These are phyloP conservation scores for Leccinum rimulosum DNA, from an alignment of 768 basidiomycete genomes.

Conservation along the genomic window DNA sequence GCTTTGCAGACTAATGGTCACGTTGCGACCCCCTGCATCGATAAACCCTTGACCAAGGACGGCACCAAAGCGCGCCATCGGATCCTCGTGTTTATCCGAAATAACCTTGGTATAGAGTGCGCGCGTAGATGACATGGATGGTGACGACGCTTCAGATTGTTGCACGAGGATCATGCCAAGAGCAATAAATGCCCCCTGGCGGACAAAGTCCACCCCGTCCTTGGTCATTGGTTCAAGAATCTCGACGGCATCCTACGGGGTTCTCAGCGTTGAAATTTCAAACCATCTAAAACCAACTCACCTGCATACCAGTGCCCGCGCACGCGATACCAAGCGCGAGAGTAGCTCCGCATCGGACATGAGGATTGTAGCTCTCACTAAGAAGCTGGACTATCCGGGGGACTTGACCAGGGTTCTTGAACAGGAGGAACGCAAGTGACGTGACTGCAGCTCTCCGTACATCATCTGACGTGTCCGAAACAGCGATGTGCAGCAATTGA, in stretches of 20 bases:
- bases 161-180: conserved; percentile 97
- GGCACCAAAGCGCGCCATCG: conserved; percentile 97
- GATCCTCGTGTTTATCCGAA: conserved; percentile 96
- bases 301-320: conserved; percentile 94
- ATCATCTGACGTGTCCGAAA: conserved; percentile 97
- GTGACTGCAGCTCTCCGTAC: conserved; percentile 97
- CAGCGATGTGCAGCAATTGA: conserved; percentile 90
- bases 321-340: conserved; percentile 96
- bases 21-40: conserved; percentile 96
- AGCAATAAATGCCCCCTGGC: conserved; percentile 94
- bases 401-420: conserved; percentile 95
- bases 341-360: conserved; percentile 95
- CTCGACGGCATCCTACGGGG: conserved; percentile 82
- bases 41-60: conserved; percentile 95
- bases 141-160: conserved; percentile 87
- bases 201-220: conserved; percentile 97
- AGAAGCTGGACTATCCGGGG: conserved; percentile 95
- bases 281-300: conserved; percentile 31
- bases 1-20: conserved; percentile 91
- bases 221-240: conserved; percentile 98
- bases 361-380: conserved; percentile 98
- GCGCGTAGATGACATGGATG: conserved; percentile 77
- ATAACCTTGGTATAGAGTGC: conserved; percentile 88
- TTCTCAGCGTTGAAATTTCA: neutral
- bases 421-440: conserved; percentile 91